Evolutionary conservation across 1,284 basidiomycete genomes (phyloP), one percentile per base, ranked within the genome.

Genomic region (Naganishia sp.): DNA sequence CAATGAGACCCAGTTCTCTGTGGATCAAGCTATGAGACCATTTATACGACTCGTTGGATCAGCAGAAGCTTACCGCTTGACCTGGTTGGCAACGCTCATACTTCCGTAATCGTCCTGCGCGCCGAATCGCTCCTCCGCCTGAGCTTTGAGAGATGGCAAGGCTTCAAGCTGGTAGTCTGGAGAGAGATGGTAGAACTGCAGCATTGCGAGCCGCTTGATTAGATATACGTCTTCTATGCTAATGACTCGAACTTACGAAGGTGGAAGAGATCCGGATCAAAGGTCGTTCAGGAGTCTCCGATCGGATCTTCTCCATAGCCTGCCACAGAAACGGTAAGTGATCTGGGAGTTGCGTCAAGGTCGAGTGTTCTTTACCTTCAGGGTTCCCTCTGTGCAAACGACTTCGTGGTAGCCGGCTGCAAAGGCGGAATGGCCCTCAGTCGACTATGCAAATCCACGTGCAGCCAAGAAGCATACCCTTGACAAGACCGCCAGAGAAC

Each of bases 231-330:
- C 10, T 39, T 39, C 35, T 39, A 39, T 9, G 35, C 35, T 39
- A 39, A 39, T 39, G 35, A 39, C 11, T 18, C 15, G 13, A 18
- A 72, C 76, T 69, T 58, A 79, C 79, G 58, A 94, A 94, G 0
- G 92, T 95, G 1, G 90, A 93, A 5, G 92, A 94, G 70, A 96
- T 92, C 23, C 93, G 87, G 71, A 94, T 91, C 45, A 89, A 82
- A 15, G 92, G 92, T n/a, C 92, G 86, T 61, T 86, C 83, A 0
- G 90, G 87, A 70, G 83, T 81, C 62, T 84, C 80, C 3, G 72
- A 68, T 71, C 84, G 87, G 47, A 88, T 84, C 58, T 82, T 80
- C 67, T 86, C 84, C 55, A 93, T 87, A 1, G 85, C 85, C 88
- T 92, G 67, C 6, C 13, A 13, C 35, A 39, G 35, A 39, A 39